phyloP scores from a whole-genome alignment of 768 basidiomycete species.

The Melanogaster broomeanus region DNA sequence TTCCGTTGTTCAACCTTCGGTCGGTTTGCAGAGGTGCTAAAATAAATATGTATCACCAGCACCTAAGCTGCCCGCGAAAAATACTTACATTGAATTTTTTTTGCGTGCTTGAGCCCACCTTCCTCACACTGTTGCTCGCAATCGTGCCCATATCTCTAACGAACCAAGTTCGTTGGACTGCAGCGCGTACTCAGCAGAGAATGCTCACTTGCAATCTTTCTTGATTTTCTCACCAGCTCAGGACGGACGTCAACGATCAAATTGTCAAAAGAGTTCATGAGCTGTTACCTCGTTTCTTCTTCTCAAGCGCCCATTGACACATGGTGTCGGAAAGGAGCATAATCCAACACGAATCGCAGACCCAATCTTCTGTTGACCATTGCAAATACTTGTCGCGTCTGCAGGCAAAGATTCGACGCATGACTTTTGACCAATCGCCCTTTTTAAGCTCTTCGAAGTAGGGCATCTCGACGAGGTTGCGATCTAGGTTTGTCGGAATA shows the following conservation, averaged over 20 bases:
- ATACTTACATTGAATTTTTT: slow-evolving; percentile 1
- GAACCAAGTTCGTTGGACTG: no score
- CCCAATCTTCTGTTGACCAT: slow-evolving; percentile 7
- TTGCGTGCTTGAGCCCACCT: slow-evolving; percentile 1
- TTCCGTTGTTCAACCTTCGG: no score
- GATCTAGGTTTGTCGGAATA: neutral
- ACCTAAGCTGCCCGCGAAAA: no score
- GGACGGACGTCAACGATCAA: no score
- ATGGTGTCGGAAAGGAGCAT: neutral
- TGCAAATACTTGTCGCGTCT: neutral
- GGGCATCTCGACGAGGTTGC: neutral
- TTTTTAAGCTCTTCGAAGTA: neutral
- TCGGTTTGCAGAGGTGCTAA: no score
- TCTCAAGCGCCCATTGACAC: slow-evolving; percentile 1
- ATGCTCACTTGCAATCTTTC: slow-evolving; percentile 3
- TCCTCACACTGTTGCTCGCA: slow-evolving; percentile 1
- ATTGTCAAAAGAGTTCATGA: no score
- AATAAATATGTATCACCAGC: no score
- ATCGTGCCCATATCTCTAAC: slow-evolving; percentile 6
- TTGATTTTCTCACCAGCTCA: neutral
- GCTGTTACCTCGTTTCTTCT: slow-evolving; percentile 1
- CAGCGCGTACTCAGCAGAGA: no score
- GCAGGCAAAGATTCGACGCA: slow-evolving; percentile 2
- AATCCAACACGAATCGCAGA: neutral
- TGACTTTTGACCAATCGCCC: slow-evolving; percentile 2